Evolutionary conservation across 441 rosid genomes (phyloP), one percentile per base, ranked within the genome.

Genomic region (Jatropha multifida): DNA sequence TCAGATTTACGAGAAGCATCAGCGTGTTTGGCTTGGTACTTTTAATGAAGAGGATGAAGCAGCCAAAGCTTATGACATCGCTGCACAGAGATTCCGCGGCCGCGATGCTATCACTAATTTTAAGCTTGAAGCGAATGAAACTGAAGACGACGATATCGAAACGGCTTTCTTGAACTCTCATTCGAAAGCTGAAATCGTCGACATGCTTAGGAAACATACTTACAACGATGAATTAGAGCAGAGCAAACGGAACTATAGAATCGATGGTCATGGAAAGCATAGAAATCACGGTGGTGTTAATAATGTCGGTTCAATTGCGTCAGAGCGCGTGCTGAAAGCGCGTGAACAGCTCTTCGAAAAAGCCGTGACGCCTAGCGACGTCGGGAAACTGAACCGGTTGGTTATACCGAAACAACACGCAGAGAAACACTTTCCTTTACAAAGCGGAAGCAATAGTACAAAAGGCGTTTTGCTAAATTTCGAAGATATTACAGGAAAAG

Each of bases 1-100:
- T 27, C 98, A 94, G 91, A 94, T 94, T 65, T 94, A 94, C 87
- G 97, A 91, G 93, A 94, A 94, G 82, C 98, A 94, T 74, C 97
- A 91, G 62, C 85, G 97, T 14, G 97, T 94, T 49, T 94, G 98
- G 98, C 93, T 94, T 5, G 98, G 98, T 2, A 94, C 98, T 14
- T 94, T 94, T 82, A 94, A 91, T 79, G 92, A 89, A 66, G 93
- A 94, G 77, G 88, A 89, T 10, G 97, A 92, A 58, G 98, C 98
- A 15, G 98, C 97, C 5, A 80, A 63, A 42, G 90, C 90, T 48
- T 92, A 94, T 61, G 98, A 94, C 80, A 87, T 90, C 76, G 98
- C 98, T 7, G 97, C 94, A 0, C 89, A 73, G 68, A 83, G 92
- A 13, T 94, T 94, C 83, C 98, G 99, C 3, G 98, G 99, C 74